Conservation (phyloP, 768 basidiomycete species). For the Chlorophyllum brunneum region DNA sequence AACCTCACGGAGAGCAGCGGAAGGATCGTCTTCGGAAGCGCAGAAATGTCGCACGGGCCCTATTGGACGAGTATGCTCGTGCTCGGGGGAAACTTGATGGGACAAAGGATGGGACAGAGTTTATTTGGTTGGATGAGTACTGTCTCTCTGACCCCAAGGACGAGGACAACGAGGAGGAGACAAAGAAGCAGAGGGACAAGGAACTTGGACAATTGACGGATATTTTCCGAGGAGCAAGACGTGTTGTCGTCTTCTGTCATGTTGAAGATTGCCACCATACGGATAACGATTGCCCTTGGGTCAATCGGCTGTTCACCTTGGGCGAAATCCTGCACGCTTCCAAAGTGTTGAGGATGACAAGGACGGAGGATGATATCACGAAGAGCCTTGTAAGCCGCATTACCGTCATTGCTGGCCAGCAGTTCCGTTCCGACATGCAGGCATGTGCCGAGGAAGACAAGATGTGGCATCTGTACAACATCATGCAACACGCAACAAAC, state of each 20-base stretch:
- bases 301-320: constrained; percentile 7
- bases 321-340: constrained; percentile 8
- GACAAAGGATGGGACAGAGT: neutral
- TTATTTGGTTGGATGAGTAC: constrained; percentile 11
- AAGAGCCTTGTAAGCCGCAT: neutral
- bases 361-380: neutral
- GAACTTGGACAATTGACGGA: constrained; percentile 8
- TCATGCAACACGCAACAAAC: constrained; percentile 20
- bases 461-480: constrained; percentile 19
- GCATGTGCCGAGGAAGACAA: constrained; percentile 7
- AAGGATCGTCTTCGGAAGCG: neutral
- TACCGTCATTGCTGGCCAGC: neutral
- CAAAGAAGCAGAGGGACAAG: neutral
- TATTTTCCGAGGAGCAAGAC: constrained; percentile 7
- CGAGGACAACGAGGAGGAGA: neutral
- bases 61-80: constrained; percentile 1
- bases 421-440: constrained; percentile 7
- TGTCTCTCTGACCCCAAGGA: constrained; percentile 5
- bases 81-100: neutral
- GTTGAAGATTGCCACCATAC: constrained; percentile 3
- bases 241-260: constrained; percentile 10
- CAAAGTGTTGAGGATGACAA: constrained; percentile 5
- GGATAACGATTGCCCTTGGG: constrained; percentile 5
- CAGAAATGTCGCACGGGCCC: neutral
- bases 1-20: constrained; percentile 1